Evolutionary conservation across 768 basidiomycete genomes (phyloP), one percentile per base, ranked within the genome.

Genomic region (Hypsizygus marmoreus): DNA sequence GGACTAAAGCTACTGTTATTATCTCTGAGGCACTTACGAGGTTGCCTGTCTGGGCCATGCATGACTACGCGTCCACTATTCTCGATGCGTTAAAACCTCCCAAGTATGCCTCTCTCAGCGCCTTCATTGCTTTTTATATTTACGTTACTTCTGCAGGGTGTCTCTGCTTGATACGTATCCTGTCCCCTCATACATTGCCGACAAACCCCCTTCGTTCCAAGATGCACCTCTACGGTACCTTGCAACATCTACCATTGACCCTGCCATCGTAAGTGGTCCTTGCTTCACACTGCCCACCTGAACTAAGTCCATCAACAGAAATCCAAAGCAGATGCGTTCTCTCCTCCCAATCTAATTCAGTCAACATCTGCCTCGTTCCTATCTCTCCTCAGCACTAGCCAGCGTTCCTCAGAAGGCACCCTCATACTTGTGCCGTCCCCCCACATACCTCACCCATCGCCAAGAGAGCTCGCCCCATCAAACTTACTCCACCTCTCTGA

Each of bases 291-390:
- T 44, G 34, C 13, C 25, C 42, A 20, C 40, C 49, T 23, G 40
- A 41, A 19, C 50, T 60, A n/a, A 13, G 53, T 56, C 40, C 13
- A 14, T 30, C 24, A 28, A 8, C 24, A 79, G 75, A 59, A 62
- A 45, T 49, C 59, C 3, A 54, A 62, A 14, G 63, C 70, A 0
- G 53, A 71, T 39, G 60, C 58, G 1, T 82, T 82, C 42, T 56
- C 69, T 2, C 76, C 82, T 3, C 83, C 83, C 12, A 84, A 84
- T 51, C 67, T 85, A 25, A 57, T 82, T 34, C 76, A 74, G 49
- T 72, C 74, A 4, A 74, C 78, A 1, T 74, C 80, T 0, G 80
- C 83, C 4, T 70, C 82, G 2, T 68, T 84, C 47, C 58, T 84
- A 44, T 66, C 74, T 11, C 57, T 73, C 32, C 57, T 70, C 7